phyloP scores from a whole-genome alignment of 1,139 yeast genomes.

The Spathaspora sp. region DNA sequence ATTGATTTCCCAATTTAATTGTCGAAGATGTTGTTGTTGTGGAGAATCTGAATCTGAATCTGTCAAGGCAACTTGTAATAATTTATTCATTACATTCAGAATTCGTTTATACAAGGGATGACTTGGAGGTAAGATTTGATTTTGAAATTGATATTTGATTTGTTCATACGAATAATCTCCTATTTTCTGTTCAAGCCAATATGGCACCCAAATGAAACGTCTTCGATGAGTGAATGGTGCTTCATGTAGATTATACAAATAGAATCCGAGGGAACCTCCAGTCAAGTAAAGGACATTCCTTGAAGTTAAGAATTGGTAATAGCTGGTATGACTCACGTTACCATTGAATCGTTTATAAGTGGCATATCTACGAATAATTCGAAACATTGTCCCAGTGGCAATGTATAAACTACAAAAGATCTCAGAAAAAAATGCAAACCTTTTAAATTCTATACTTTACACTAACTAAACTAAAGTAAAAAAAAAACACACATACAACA shows the following conservation, averaged over 20 bases:
- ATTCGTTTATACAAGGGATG: constrained; percentile 62
- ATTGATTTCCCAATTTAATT: constrained; percentile 75
- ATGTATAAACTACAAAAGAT: background rate
- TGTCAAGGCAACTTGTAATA: constrained; percentile 58
- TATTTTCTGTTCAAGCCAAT: constrained; percentile 60
- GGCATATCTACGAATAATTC: constrained; percentile 14
- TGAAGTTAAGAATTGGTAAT: constrained; percentile 15
- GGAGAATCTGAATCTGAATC: constrained; percentile 18
- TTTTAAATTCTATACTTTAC: background rate
- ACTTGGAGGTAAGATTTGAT: constrained; percentile 46
- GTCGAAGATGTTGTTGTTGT: constrained; percentile 34
- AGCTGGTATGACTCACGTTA: background rate
- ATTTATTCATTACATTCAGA: constrained; percentile 55
- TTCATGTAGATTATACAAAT: constrained; percentile 64
- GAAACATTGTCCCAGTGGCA: background rate
- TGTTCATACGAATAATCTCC: constrained; percentile 71
- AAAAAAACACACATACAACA: background rate
- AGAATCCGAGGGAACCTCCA: constrained; percentile 39
- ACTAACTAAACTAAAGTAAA: background rate
- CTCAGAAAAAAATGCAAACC: background rate
- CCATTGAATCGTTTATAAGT: constrained; percentile 24
- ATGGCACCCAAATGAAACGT: constrained; percentile 73
- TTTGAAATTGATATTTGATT: constrained; percentile 49
- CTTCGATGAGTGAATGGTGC: constrained; percentile 82
- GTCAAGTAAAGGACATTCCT: constrained; percentile 21